Conservation (phyloP, 1,139 yeast genomes). For the Wickerhamiella infanticola region DNA sequence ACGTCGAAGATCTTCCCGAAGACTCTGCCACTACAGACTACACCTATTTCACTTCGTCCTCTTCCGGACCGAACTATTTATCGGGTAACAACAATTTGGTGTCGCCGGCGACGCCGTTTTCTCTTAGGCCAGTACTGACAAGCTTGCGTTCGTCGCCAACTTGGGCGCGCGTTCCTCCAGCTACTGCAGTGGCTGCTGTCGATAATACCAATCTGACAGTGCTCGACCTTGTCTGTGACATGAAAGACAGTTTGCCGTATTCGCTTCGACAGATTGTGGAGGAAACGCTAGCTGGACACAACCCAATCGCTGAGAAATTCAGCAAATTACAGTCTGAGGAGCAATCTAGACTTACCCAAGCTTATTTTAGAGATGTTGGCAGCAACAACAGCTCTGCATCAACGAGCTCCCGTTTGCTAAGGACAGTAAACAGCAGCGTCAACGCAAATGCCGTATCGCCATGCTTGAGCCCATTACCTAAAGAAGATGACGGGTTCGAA, state of each 20-base stretch:
- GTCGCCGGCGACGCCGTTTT: constrained; percentile 6
- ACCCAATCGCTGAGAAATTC: constrained; percentile 25
- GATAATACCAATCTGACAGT: constrained; percentile 6
- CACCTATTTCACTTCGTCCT: background rate
- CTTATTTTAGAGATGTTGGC: constrained; percentile 6
- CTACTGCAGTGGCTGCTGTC: constrained; percentile 6
- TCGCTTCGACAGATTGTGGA: constrained; percentile 24
- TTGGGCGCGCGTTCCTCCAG: constrained; percentile 7
- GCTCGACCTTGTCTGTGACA: constrained; percentile 5
- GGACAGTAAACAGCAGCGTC: constrained; percentile 1
- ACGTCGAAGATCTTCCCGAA: constrained; percentile 12
- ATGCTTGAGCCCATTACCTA: constrained; percentile 5
- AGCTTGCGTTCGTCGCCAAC: constrained; percentile 12
- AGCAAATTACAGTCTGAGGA: constrained; percentile 26
- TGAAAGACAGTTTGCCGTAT: constrained; percentile 18
- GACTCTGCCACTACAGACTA: background rate
- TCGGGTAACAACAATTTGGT: constrained; percentile 7
- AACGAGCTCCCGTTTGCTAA: background rate
- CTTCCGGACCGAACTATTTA: background rate
- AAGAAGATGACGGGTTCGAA: constrained; percentile 5
- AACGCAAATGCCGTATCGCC: constrained; percentile 1
- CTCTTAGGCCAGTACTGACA: constrained; percentile 17
- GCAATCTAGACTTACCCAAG: constrained; percentile 22
- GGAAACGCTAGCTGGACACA: constrained; percentile 18
- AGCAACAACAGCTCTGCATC: background rate